Evolutionary conservation across 352 stramenopile species (phyloP).

Genomic region (Pythium utonaiense): DNA sequence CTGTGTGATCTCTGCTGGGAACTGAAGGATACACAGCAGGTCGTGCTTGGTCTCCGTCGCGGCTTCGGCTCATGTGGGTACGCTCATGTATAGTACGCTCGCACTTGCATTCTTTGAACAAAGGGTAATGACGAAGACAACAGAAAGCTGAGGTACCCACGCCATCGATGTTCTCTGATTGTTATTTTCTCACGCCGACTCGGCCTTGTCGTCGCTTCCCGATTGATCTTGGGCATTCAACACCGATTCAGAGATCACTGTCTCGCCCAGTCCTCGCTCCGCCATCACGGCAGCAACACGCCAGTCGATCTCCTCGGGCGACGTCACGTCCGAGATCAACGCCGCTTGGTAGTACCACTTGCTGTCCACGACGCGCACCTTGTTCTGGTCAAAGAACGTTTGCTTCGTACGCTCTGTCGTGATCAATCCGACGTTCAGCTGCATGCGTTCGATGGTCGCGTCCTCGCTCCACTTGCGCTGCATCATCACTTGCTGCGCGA

Average conservation of each 20-base stretch:
- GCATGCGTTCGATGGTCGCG: slow-evolving; percentile 18
- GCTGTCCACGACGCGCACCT: slow-evolving; percentile 14
- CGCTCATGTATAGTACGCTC: too few relatives aligned
- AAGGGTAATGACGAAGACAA: too few relatives aligned
- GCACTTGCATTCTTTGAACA: too few relatives aligned
- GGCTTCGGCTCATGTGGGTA: too few relatives aligned
- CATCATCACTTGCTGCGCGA: slow-evolving; percentile 18
- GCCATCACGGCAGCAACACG: slow-evolving; percentile 12
- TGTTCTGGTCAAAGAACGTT: slow-evolving; percentile 9
- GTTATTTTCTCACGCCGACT: neutral
- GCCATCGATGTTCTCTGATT: too few relatives aligned
- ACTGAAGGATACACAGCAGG: too few relatives aligned
- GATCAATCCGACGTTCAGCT: slow-evolving; percentile 14
- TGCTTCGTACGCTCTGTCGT: slow-evolving; percentile 15
- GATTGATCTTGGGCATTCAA: neutral
- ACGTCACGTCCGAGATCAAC: slow-evolving; percentile 14
- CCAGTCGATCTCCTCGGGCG: slow-evolving; percentile 13
- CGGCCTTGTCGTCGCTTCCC: neutral
- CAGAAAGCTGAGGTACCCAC: too few relatives aligned
- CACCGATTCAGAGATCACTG: slow-evolving; percentile 1
- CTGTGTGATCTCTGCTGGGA: too few relatives aligned
- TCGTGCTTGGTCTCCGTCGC: too few relatives aligned
- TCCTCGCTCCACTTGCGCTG: slow-evolving; percentile 11
- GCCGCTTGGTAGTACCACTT: slow-evolving; percentile 19
- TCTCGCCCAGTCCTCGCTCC: slow-evolving; percentile 16